Percentiles rank a stretch among this genome's conserved stretches.
These are phyloP conservation scores for Melanomma pulvis-pyrius DNA, from an alignment of 495 filamentous ascomycete species.

Conservation along the genomic window DNA sequence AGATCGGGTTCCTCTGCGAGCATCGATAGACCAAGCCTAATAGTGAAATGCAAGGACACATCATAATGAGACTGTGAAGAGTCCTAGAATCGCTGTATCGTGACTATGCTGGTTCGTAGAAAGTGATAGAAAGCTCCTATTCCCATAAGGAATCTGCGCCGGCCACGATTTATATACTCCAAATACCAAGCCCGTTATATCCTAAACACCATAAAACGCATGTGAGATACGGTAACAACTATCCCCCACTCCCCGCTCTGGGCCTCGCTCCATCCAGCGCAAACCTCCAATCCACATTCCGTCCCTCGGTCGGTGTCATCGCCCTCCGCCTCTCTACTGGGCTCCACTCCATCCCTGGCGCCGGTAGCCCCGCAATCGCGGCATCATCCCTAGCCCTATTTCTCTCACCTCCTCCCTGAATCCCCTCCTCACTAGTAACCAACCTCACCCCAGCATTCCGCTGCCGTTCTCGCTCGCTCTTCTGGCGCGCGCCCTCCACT, in stretches of 20 bases:
- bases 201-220: neutral
- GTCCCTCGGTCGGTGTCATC: slow-evolving; percentile 41
- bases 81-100: neutral
- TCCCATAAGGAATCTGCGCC: neutral
- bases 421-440: slow-evolving; percentile 41
- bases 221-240: neutral
- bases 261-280: slow-evolving; percentile 19
- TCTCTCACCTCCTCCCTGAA: slow-evolving; percentile 24
- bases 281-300: slow-evolving; percentile 31
- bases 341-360: slow-evolving; percentile 42
- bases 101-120: neutral
- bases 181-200: neutral
- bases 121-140: neutral
- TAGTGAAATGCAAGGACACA: neutral
- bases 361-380: slow-evolving; percentile 26
- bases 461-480: slow-evolving; percentile 37
- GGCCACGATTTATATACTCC: neutral
- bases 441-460: slow-evolving; percentile 41
- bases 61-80: neutral
- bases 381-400: slow-evolving; percentile 34
- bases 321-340: slow-evolving; percentile 42
- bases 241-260: slow-evolving; percentile 32
- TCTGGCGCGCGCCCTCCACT: slow-evolving; percentile 38
- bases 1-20: slow-evolving; percentile 5
- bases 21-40: slow-evolving; percentile 13